phyloP scores from a whole-genome alignment of 768 basidiomycete species.

The Hirschioporus abietinus region DNA sequence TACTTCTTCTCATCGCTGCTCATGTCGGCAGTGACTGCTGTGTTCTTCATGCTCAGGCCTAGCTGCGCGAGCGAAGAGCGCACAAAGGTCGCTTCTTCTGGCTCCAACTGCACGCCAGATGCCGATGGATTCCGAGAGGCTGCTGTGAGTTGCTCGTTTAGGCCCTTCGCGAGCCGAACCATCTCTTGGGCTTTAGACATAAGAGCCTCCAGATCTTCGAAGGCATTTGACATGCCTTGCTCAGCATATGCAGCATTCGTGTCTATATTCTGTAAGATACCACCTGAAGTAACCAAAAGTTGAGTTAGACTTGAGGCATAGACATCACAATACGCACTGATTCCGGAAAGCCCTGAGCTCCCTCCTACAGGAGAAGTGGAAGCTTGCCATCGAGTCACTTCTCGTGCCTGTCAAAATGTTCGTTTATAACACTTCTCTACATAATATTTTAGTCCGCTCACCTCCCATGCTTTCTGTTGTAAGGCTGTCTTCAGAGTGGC shows the following conservation, averaged over 20 bases:
- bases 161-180: slow-evolving; percentile 82
- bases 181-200: slow-evolving; percentile 92
- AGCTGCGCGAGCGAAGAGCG: slow-evolving; percentile 86
- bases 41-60: slow-evolving; percentile 70
- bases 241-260: slow-evolving; percentile 57
- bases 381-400: background rate
- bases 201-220: slow-evolving; percentile 84
- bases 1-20: slow-evolving; percentile 75
- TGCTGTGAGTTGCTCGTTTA: slow-evolving; percentile 75
- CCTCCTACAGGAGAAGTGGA: background rate
- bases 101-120: slow-evolving; percentile 36
- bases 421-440: background rate
- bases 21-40: slow-evolving; percentile 88
- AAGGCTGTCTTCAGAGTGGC: slow-evolving; percentile 65
- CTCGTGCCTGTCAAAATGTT: background rate
- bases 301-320: background rate
- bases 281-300: slow-evolving; percentile 43
- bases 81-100: slow-evolving; percentile 83
- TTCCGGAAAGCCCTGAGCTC: slow-evolving; percentile 31
- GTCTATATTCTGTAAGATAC: slow-evolving; percentile 76
- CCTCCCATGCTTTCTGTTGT: slow-evolving; percentile 74
- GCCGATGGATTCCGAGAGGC: slow-evolving; percentile 12
- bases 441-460: slow-evolving; percentile 19
- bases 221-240: slow-evolving; percentile 64
- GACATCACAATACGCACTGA: slow-evolving; percentile 34